Percentiles rank a stretch among this genome's conserved stretches.
phyloP scores from a whole-genome alignment of 2,329 filamentous ascomycete species.

The Hypoxylon sp. region DNA sequence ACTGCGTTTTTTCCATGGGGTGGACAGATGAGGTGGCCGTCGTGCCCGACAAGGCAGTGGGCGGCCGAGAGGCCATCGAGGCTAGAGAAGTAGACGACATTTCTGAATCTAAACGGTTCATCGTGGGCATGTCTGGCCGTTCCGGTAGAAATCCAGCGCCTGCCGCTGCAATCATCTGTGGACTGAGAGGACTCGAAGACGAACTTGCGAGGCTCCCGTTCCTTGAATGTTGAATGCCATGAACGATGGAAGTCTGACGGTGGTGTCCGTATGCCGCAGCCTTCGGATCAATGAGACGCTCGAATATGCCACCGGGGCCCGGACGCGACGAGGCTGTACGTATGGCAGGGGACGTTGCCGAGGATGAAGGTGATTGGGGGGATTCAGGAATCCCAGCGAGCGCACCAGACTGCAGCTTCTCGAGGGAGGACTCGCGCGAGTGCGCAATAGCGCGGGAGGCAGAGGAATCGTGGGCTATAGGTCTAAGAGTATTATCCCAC shows the following conservation, averaged over 20 bases:
- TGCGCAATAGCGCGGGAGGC: conserved; percentile 62
- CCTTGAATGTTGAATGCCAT: conserved; percentile 92
- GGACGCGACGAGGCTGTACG: conserved; percentile 61
- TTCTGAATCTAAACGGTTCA: conserved; percentile 64
- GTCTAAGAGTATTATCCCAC: conserved; percentile 68
- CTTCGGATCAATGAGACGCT: conserved; percentile 71
- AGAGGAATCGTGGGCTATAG: conserved; percentile 59
- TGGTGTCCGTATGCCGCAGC: conserved; percentile 83
- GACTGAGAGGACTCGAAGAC: conserved; percentile 87
- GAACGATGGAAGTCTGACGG: conserved; percentile 95
- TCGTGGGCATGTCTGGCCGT: conserved; percentile 65
- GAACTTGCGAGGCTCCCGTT: conserved; percentile 87
- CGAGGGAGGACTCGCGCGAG: conserved; percentile 72
- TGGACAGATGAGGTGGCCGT: conserved; percentile 54
- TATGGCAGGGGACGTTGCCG: conserved; percentile 57
- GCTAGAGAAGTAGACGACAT: conserved; percentile 52
- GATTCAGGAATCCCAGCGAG: conserved; percentile 55
- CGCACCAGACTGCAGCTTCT: conserved; percentile 63
- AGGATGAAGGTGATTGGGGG: conserved; percentile 49
- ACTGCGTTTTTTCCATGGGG: conserved; percentile 63
- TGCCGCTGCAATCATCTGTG: conserved; percentile 83
- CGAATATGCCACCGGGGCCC: conserved; percentile 61
- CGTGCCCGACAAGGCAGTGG: conserved; percentile 65
- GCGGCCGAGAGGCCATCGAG: conserved; percentile 59
- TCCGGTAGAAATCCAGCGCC: conserved; percentile 70